Evolutionary conservation across 768 basidiomycete species (phyloP).

Genomic region (Psilocybe cyanescens): DNA sequence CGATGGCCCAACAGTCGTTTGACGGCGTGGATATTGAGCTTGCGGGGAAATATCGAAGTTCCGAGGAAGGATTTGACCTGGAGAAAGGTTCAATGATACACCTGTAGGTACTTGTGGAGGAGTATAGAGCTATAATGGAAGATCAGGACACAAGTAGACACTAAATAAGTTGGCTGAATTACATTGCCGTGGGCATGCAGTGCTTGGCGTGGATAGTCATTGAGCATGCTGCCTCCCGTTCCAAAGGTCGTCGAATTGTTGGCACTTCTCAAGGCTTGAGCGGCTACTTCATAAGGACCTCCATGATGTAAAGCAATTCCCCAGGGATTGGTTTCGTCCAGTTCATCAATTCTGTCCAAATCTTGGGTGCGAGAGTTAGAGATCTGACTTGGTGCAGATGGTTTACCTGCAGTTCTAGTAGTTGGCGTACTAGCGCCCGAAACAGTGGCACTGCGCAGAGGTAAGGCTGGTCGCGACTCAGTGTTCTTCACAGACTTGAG

Average conservation of each 20-base stretch:
- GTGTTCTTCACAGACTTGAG: constrained; percentile 5
- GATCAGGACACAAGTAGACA: constrained; percentile 2
- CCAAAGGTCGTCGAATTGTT: constrained; percentile 27
- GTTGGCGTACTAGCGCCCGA: constrained; percentile 23
- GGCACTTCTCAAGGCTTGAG: constrained; percentile 25
- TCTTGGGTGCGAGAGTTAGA: constrained; percentile 25
- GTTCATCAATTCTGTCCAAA: constrained; percentile 76
- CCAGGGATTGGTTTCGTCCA: constrained; percentile 76
- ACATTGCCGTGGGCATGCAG: constrained; percentile 29
- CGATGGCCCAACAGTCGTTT: background rate
- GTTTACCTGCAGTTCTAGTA: constrained; percentile 4
- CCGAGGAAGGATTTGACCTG: constrained; percentile 60
- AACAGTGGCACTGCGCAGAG: constrained; percentile 25
- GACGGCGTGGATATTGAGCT: constrained; percentile 5
- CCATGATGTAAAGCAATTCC: constrained; percentile 67
- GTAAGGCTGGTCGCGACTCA: constrained; percentile 22
- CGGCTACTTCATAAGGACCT: constrained; percentile 73
- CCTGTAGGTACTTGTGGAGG: constrained; percentile 39
- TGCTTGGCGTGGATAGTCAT: constrained; percentile 24
- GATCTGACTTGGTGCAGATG: constrained; percentile 8
- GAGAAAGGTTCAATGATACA: constrained; percentile 53
- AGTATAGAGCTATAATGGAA: constrained; percentile 27
- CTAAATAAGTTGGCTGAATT: background rate
- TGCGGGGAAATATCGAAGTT: constrained; percentile 23
- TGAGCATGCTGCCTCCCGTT: constrained; percentile 11